Percentiles rank a stretch among this genome's conserved stretches.
These are phyloP conservation scores for Leccinum subatratum DNA, from an alignment of 1,284 basidiomycete species.

Conservation along the genomic window DNA sequence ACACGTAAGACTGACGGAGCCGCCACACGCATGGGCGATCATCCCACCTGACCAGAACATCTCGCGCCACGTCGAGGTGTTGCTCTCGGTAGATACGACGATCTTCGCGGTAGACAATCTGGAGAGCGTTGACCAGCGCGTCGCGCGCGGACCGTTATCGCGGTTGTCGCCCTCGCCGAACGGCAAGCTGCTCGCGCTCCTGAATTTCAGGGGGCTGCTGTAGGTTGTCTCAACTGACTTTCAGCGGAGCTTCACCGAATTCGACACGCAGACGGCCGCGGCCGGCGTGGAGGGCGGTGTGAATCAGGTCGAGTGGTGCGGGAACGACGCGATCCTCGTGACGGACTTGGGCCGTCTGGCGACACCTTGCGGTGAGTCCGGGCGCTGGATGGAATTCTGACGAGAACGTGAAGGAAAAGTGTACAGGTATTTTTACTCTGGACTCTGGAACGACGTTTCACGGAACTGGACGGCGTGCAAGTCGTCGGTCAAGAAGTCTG, in stretches of 20 bases:
- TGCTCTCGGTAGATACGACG: constrained; percentile 74
- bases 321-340: constrained; percentile 89
- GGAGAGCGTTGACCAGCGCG: constrained; percentile 82
- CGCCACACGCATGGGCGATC: constrained; percentile 78
- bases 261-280: constrained; percentile 57
- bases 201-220: constrained; percentile 69
- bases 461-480: too few species aligned
- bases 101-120: constrained; percentile 82
- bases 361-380: too few species aligned
- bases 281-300: constrained; percentile 45
- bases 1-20: constrained; percentile 60
- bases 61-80: constrained; percentile 81
- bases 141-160: constrained; percentile 83
- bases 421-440: too few species aligned
- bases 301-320: constrained; percentile 87
- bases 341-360: too few species aligned
- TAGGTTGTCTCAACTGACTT: constrained; percentile 96
- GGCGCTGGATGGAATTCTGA: too few species aligned
- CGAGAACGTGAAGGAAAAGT: too few species aligned
- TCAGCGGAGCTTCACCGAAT: constrained; percentile 82
- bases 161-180: constrained; percentile 88
- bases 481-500: too few species aligned
- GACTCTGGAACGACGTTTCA: too few species aligned
- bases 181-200: constrained; percentile 84
- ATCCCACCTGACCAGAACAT: constrained; percentile 83